phyloP scores from a whole-genome alignment of 2,329 filamentous ascomycete genomes.

The Aspergillus viridinutans region DNA sequence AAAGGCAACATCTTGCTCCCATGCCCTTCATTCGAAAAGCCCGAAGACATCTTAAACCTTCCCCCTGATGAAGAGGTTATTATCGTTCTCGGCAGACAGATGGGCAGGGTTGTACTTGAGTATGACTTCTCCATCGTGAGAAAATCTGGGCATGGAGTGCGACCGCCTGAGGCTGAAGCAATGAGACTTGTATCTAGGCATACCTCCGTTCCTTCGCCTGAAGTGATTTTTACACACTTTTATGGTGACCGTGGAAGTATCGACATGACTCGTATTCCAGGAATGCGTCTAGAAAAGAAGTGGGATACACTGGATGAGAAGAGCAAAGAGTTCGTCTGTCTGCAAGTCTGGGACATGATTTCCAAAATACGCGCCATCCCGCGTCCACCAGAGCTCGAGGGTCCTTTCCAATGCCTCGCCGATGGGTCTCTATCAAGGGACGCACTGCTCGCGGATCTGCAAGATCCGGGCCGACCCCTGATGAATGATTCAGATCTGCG shows the following conservation, averaged over 20 bases:
- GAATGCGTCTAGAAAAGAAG: constrained; percentile 10
- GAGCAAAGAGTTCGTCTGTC: constrained; percentile 19
- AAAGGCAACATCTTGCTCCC: constrained; percentile 7
- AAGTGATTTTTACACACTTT: constrained; percentile 11
- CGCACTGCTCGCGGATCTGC: constrained; percentile 19
- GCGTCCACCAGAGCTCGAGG: constrained; percentile 10
- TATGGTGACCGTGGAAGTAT: not conserved
- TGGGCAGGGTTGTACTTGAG: constrained; percentile 15
- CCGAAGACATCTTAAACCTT: not conserved
- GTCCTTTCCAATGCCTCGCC: constrained; percentile 19
- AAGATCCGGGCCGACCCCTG: constrained; percentile 16
- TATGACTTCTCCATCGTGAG: constrained; percentile 13
- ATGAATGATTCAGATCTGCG: constrained; percentile 17
- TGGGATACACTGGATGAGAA: constrained; percentile 16
- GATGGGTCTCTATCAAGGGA: constrained; percentile 20
- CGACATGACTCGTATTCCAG: constrained; percentile 13
- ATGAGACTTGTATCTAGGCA: constrained; percentile 17
- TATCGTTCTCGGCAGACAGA: constrained; percentile 12
- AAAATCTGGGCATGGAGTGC: constrained; percentile 16
- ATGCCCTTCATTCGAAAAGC: constrained; percentile 2
- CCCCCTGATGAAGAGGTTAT: constrained; percentile 12
- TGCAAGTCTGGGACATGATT: constrained; percentile 17
- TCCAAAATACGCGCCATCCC: constrained; percentile 16
- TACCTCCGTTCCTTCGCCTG: constrained; percentile 17
- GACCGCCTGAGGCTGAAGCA: constrained; percentile 15